A percentile compares a stretch with the other conserved stretches of the same genome.
phyloP scores from a whole-genome alignment of 2,329 filamentous ascomycete genomes.

The Helotiales sp. region DNA sequence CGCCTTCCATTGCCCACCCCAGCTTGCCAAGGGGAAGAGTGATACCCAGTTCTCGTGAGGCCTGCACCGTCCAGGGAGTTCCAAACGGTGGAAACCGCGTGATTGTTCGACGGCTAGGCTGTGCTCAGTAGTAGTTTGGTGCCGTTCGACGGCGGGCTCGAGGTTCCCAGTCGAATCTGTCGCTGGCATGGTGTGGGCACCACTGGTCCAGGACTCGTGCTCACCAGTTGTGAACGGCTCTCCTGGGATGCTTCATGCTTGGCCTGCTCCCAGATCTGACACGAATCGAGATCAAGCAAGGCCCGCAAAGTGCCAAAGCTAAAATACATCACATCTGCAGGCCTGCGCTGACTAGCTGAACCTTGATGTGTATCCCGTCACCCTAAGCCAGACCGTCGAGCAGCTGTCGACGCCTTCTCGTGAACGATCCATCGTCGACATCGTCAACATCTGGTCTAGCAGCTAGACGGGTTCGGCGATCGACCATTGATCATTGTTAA shows the following conservation, averaged over 20 bases:
- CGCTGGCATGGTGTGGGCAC: too few relatives aligned
- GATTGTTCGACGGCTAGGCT: neutral
- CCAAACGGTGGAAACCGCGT: too few relatives aligned
- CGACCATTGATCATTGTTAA: neutral
- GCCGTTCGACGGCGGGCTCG: neutral
- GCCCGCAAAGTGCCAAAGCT: neutral
- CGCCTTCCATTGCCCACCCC: neutral
- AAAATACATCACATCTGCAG: constrained; percentile 5
- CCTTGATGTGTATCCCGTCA: constrained; percentile 2
- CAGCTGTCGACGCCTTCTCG: too few relatives aligned
- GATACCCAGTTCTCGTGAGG: neutral
- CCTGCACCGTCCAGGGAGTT: too few relatives aligned
- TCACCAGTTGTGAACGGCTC: neutral
- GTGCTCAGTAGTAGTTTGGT: neutral
- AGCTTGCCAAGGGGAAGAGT: neutral
- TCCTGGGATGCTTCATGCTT: too few relatives aligned
- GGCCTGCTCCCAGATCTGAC: constrained; percentile 9
- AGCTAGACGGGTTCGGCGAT: neutral
- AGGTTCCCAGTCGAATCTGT: neutral
- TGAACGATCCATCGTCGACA: constrained; percentile 6
- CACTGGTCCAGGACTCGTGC: neutral
- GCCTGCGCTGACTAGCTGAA: neutral
- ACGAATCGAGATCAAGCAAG: constrained; percentile 2
- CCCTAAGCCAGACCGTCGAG: neutral
- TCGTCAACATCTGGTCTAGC: neutral